A percentile compares a stretch with the other conserved stretches of the same genome.
phyloP scores from a whole-genome alignment of 2,329 filamentous ascomycete species.

The Rhexocercosporidium sp. region DNA sequence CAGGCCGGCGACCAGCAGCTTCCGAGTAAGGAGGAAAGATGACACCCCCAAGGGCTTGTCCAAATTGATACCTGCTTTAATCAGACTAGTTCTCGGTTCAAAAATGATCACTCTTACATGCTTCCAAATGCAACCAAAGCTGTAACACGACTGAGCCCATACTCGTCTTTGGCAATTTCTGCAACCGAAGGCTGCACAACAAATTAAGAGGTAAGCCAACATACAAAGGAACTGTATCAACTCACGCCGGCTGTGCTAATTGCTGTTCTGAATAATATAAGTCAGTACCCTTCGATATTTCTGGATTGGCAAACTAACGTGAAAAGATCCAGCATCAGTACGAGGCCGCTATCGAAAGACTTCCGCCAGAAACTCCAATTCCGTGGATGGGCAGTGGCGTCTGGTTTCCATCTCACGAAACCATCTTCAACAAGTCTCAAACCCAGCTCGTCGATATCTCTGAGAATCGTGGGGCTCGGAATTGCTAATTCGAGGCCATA shows the following conservation, averaged over 20 bases:
- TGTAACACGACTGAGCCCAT: conserved; percentile 7
- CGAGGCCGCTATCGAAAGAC: conserved; percentile 16
- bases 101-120: conserved; percentile 15
- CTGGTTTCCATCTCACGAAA: conserved; percentile 19
- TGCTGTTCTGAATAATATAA: not conserved
- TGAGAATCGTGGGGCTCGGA: not conserved
- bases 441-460: conserved; percentile 5
- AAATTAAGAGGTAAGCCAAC: not conserved
- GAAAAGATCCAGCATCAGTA: conserved; percentile 24
- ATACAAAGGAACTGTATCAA: not conserved
- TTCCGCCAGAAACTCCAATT: conserved; percentile 22
- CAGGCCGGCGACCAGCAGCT: conserved; percentile 44
- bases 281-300: not conserved
- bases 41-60: conserved; percentile 46
- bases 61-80: conserved; percentile 42
- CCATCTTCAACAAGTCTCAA: conserved; percentile 15
- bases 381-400: conserved; percentile 18
- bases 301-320: conserved; percentile 9
- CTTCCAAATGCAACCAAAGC: conserved; percentile 21
- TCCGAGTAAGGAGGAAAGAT: conserved; percentile 48
- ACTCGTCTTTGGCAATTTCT: conserved; percentile 20
- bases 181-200: conserved; percentile 13
- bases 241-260: conserved; percentile 25
- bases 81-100: not conserved
- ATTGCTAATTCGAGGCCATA: too few relatives aligned